A percentile compares a stretch with the other conserved stretches of the same genome.
Conservation (phyloP, 768 basidiomycete species). For the Kwoniella dendrophila region DNA sequence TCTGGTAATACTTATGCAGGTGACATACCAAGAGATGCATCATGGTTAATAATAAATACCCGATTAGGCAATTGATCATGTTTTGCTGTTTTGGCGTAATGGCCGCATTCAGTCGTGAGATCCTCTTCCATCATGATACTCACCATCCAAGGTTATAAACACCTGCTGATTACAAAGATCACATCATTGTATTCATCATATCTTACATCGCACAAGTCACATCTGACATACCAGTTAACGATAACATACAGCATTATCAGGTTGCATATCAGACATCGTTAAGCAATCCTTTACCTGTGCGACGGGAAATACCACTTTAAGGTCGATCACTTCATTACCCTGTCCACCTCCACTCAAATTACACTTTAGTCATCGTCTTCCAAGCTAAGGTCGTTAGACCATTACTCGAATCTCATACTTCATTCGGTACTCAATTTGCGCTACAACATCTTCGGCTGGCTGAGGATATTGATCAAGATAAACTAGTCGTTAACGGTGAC, state of each 20-base stretch:
- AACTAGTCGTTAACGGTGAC: neutral
- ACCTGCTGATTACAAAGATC: too few relatives aligned
- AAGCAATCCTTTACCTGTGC: too few relatives aligned
- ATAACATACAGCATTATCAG: too few relatives aligned
- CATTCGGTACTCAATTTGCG: too few relatives aligned
- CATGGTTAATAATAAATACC: neutral
- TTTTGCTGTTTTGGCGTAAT: neutral
- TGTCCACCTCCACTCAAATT: neutral
- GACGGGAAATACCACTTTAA: neutral
- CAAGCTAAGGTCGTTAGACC: neutral
- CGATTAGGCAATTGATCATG: slow-evolving; percentile 1
- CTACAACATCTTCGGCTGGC: too few relatives aligned
- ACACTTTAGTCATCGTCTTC: too few relatives aligned
- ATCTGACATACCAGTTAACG: too few relatives aligned
- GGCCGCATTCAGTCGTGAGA: neutral
- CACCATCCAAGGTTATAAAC: too few relatives aligned
- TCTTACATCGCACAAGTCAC: too few relatives aligned
- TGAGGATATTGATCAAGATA: neutral
- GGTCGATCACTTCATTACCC: slow-evolving; percentile 2
- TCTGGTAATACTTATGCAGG: slow-evolving; percentile 2
- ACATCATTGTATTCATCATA: too few relatives aligned
- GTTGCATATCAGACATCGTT: too few relatives aligned
- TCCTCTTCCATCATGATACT: neutral
- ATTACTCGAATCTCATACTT: neutral
- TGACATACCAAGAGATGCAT: neutral